Evolutionary conservation across 495 filamentous ascomycete genomes (phyloP), one percentile per base, ranked within the genome.

Genomic region (Penicillium subrubescens): DNA sequence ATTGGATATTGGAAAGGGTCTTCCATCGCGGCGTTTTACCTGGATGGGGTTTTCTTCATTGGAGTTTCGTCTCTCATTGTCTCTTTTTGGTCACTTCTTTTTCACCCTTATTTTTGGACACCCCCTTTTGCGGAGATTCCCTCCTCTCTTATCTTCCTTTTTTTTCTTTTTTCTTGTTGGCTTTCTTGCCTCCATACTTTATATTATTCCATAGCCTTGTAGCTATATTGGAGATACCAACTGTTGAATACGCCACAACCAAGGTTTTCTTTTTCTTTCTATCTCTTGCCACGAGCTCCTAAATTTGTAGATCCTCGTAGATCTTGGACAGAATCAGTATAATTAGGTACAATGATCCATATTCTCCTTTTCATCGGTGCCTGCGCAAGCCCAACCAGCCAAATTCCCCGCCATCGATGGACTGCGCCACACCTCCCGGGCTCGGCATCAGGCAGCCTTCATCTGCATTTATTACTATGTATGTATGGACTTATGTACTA

Each of bases 221-320:
- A 73, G 61, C 62, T 65, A 73, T 62, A 64, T 43, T 63, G 64
- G 65, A 78, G 76, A 77, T 77, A 77, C 74, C 71, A 78, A 71
- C 57, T 69, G 67, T 65, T 63, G 70, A 73, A 70, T 68, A 71
- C 51, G 52, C 57, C 61, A 33, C 43, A n/a, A 23, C 27, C 35
- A 50, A 29, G 27, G 54, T 48, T 50, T 33, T 15, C 3, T 51
- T 66, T 51, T 33, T 62, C 17, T 52, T 66, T 58, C 55, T 33
- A 3, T 33, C 59, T 33, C 61, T 43, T 59, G 33, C 31, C 52
- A 33, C n/a, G 53, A 19, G 8, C 31, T 7, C 31, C 31, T 7
- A 11, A 31, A 14, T 23, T 31, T 1, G 44, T 62, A 53, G 46
- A 29, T 8, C 14, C 6, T n/a, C 48, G 48, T 61, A 55, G 62